A percentile compares a stretch with the other conserved stretches of the same genome.
phyloP scores from a whole-genome alignment of 257 asterid species.

The Euphrasia confusa region DNA sequence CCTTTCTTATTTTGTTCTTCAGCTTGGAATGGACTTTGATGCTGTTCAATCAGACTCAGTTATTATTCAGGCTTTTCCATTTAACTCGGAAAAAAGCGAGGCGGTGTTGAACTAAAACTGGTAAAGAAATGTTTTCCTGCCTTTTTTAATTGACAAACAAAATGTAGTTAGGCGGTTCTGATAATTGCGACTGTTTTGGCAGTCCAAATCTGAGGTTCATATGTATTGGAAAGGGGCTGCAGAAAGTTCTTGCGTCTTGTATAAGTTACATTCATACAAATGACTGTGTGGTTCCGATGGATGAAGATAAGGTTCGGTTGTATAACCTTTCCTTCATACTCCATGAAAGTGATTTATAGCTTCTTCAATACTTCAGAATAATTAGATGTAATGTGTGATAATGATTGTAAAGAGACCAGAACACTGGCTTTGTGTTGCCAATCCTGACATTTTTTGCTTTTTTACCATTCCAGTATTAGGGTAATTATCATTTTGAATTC shows the following conservation, averaged over 20 bases:
- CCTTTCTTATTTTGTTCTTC: conserved; percentile 21
- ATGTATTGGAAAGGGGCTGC: conserved; percentile 96
- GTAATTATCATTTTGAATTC: too few species aligned
- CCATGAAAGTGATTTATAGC: background rate
- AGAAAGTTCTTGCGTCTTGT: conserved; percentile 71
- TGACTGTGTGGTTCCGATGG: conserved; percentile 52
- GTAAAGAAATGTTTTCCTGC: conserved; percentile 21
- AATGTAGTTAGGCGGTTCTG: background rate
- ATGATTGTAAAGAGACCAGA: conserved; percentile 3
- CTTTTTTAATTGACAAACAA: conserved; percentile 1
- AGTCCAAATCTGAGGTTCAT: conserved; percentile 61
- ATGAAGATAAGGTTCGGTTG: conserved; percentile 57
- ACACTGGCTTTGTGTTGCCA: conserved; percentile 8
- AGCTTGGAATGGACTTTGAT: conserved; percentile 88
- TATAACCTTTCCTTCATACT: background rate
- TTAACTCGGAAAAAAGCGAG: conserved; percentile 91
- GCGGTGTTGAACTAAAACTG: conserved; percentile 82
- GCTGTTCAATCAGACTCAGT: conserved; percentile 51
- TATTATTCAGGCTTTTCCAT: conserved; percentile 85
- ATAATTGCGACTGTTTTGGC: conserved; percentile 25
- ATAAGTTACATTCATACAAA: conserved; percentile 57
- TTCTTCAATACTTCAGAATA: background rate
- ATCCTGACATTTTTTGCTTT: background rate
- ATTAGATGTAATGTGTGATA: background rate
- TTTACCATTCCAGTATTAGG: too few species aligned